A percentile compares a stretch with the other conserved stretches of the same genome.
phyloP scores from a whole-genome alignment of 140 eudicot species.

The Anethum foeniculum region DNA sequence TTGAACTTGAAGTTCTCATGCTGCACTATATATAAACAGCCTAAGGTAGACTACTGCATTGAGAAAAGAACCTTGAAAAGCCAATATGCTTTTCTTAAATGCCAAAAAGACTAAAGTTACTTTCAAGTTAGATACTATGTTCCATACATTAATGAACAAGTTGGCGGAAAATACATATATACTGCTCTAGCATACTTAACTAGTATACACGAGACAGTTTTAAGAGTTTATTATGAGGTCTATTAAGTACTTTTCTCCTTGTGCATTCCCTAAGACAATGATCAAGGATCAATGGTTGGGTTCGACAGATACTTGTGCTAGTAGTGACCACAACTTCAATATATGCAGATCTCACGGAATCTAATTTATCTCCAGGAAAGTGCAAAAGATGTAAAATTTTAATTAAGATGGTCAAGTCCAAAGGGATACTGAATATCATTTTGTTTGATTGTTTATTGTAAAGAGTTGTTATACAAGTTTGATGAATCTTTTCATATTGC shows the following conservation, averaged over 20 bases:
- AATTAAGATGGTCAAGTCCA: constrained; percentile 23
- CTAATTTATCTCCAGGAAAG: constrained; percentile 14
- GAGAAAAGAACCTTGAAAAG: constrained; percentile 54
- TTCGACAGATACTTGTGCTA: constrained; percentile 19
- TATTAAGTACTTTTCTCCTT: neutral
- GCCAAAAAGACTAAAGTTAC: constrained; percentile 48
- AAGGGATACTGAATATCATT: constrained; percentile 25
- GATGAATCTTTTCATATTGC: neutral
- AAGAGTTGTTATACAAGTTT: constrained; percentile 18
- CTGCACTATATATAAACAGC: constrained; percentile 59
- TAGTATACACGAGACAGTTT: neutral
- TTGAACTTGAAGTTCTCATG: constrained; percentile 25
- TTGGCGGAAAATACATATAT: constrained; percentile 23
- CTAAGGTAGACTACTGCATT: constrained; percentile 21
- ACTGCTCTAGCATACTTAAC: neutral
- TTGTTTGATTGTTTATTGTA: constrained; percentile 24
- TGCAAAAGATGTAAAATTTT: constrained; percentile 22
- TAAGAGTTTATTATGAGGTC: neutral
- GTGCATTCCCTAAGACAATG: constrained; percentile 5
- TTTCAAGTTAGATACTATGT: constrained; percentile 38
- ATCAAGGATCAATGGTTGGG: constrained; percentile 16
- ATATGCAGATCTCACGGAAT: constrained; percentile 18
- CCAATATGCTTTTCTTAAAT: constrained; percentile 52
- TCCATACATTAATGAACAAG: constrained; percentile 29
- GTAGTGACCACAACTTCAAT: constrained; percentile 14